These are phyloP conservation scores for Solanum acaule DNA, from an alignment of 257 asterid genomes.

Conservation along the genomic window DNA sequence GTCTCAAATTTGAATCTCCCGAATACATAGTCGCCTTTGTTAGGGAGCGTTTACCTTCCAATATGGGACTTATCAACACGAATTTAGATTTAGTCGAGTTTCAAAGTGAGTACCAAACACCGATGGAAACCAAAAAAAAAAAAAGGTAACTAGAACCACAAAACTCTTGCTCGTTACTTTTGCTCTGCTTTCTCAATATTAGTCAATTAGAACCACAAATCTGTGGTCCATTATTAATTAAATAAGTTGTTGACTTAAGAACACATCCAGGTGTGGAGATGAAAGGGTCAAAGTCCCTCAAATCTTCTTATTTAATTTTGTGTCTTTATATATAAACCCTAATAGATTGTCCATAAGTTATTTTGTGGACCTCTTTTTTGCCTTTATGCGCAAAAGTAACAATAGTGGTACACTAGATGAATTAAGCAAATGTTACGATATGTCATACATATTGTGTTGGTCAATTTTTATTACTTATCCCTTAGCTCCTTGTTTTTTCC, in stretches of 20 bases:
- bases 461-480: background rate
- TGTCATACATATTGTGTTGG: background rate
- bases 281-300: background rate
- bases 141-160: background rate
- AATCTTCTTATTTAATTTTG: background rate
- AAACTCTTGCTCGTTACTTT: background rate
- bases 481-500: background rate
- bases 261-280: background rate
- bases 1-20: too few species aligned
- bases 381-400: background rate
- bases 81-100: accelerated
- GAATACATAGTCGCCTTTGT: too few species aligned
- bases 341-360: background rate
- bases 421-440: background rate
- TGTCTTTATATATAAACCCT: background rate
- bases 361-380: background rate
- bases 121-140: too few species aligned
- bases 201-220: background rate
- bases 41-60: accelerated
- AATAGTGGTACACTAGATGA: background rate
- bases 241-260: background rate
- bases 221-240: background rate
- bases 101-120: too few species aligned
- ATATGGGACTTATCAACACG: too few species aligned
- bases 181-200: background rate